Evolutionary conservation across 2,329 filamentous ascomycete species (phyloP).

Genomic region (Pseudogymnoascus sp.): DNA sequence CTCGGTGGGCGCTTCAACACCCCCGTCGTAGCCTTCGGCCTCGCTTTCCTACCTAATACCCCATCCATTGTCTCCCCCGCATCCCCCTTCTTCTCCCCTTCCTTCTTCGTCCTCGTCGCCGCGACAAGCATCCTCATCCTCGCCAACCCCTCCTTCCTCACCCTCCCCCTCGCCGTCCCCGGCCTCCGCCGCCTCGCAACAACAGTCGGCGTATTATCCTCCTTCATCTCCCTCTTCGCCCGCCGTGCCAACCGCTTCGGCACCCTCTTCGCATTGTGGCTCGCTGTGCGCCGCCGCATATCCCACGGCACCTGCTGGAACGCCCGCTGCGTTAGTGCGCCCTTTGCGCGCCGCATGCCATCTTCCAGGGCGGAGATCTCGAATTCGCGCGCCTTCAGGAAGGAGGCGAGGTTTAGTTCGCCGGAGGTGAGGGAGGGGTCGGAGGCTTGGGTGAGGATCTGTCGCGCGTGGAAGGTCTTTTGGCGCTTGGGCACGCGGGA

Average conservation of each 20-base stretch:
- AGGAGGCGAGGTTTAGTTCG: constrained; percentile 75
- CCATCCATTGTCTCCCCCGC: constrained; percentile 20
- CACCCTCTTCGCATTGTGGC: constrained; percentile 87
- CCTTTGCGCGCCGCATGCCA: constrained; percentile 69
- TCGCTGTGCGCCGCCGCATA: constrained; percentile 79
- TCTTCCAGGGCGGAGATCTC: constrained; percentile 81
- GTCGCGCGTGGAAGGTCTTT: constrained; percentile 35
- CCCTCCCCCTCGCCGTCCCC: constrained; percentile 45
- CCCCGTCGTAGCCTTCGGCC: constrained; percentile 63
- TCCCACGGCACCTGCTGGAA: constrained; percentile 87
- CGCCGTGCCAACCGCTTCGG: constrained; percentile 66
- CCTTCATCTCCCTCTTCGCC: constrained; percentile 66
- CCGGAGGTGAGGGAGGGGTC: constrained; percentile 49
- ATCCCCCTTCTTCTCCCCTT: constrained; percentile 21
- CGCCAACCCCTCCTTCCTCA: constrained; percentile 70
- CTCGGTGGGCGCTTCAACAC: constrained; percentile 54
- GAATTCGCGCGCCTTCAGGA: constrained; percentile 76
- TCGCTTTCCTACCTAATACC: constrained; percentile 36
- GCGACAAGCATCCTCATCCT: constrained; percentile 56
- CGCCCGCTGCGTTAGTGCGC: constrained; percentile 55
- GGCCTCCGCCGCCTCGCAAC: constrained; percentile 56
- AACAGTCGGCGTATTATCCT: constrained; percentile 84
- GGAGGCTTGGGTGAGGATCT: constrained; percentile 36
- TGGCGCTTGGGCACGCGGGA: constrained; percentile 31
- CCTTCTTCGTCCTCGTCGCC: constrained; percentile 41